Conservation (phyloP, 1,284 basidiomycete genomes). For the Trametes versicolor region DNA sequence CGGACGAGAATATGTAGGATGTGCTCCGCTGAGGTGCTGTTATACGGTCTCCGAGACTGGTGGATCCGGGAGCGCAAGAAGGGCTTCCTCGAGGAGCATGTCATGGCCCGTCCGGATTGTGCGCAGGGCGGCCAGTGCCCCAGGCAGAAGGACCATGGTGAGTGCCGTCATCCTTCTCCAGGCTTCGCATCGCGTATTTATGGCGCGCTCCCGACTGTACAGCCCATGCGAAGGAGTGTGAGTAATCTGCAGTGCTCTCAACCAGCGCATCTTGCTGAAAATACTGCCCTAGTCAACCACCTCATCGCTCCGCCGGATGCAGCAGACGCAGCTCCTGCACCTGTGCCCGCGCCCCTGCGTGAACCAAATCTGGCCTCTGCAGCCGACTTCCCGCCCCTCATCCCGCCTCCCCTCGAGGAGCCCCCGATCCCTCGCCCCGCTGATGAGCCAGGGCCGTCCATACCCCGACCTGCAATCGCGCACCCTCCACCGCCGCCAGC, state of each 20-base stretch:
- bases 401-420: not conserved
- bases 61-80: slow-evolving; percentile 80
- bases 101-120: slow-evolving; percentile 70
- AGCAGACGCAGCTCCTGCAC: slow-evolving; percentile 3
- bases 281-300: slow-evolving; percentile 55
- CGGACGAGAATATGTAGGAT: slow-evolving; percentile 69
- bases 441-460: not conserved
- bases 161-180: slow-evolving; percentile 38
- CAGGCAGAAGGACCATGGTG: slow-evolving; percentile 71
- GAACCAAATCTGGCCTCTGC: slow-evolving; percentile 20
- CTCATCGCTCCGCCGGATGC: slow-evolving; percentile 47
- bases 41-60: slow-evolving; percentile 81
- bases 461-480: slow-evolving; percentile 9
- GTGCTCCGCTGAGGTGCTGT: slow-evolving; percentile 76
- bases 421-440: not conserved
- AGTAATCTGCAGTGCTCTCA: slow-evolving; percentile 39
- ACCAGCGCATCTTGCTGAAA: slow-evolving; percentile 13
- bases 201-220: not conserved
- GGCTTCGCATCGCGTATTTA: not conserved
- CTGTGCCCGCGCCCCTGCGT: slow-evolving; percentile 12
- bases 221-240: slow-evolving; percentile 80
- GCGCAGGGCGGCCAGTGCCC: slow-evolving; percentile 63
- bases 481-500: slow-evolving; percentile 19
- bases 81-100: slow-evolving; percentile 62
- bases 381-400: slow-evolving; percentile 21